Conservation (phyloP, 2,329 filamentous ascomycete species). For the Trichoderma sp. region DNA sequence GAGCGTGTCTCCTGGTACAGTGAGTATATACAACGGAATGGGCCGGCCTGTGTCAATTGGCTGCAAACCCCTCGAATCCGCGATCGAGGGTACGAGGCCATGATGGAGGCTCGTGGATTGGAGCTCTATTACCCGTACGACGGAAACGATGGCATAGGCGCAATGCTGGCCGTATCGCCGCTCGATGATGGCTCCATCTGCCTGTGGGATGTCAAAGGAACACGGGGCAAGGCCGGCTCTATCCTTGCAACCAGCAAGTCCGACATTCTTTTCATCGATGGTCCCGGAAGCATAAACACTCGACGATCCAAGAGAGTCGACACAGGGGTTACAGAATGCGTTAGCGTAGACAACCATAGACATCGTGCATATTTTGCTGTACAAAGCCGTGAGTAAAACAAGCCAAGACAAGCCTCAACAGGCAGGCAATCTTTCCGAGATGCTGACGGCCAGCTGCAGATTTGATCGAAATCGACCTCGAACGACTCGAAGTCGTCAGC, state of each 20-base stretch:
- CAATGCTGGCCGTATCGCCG: slow-evolving; percentile 65
- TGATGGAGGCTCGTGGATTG: slow-evolving; percentile 68
- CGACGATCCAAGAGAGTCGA: slow-evolving; percentile 63
- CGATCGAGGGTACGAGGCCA: slow-evolving; percentile 42
- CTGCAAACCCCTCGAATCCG: slow-evolving; percentile 58
- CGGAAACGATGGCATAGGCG: slow-evolving; percentile 44
- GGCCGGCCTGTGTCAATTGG: slow-evolving; percentile 72
- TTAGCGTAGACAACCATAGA: slow-evolving; percentile 68
- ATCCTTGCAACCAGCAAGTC: slow-evolving; percentile 64
- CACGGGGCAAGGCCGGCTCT: slow-evolving; percentile 52
- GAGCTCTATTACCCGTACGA: slow-evolving; percentile 58
- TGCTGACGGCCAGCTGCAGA: slow-evolving; percentile 31
- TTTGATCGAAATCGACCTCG: slow-evolving; percentile 78
- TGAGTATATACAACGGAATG: slow-evolving; percentile 82
- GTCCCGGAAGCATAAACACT: slow-evolving; percentile 43
- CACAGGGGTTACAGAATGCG: slow-evolving; percentile 72
- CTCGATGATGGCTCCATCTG: slow-evolving; percentile 86
- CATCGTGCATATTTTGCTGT: slow-evolving; percentile 77
- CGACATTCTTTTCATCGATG: slow-evolving; percentile 63
- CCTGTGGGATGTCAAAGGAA: slow-evolving; percentile 72
- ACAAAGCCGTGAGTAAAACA: slow-evolving; percentile 56
- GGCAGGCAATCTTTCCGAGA: background rate
- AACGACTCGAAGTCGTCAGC: slow-evolving; percentile 65
- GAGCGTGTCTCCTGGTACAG: slow-evolving; percentile 82
- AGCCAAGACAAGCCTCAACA: background rate